These are phyloP conservation scores for Solanum chiquidenum DNA, from an alignment of 257 asterid species.

Conservation along the genomic window DNA sequence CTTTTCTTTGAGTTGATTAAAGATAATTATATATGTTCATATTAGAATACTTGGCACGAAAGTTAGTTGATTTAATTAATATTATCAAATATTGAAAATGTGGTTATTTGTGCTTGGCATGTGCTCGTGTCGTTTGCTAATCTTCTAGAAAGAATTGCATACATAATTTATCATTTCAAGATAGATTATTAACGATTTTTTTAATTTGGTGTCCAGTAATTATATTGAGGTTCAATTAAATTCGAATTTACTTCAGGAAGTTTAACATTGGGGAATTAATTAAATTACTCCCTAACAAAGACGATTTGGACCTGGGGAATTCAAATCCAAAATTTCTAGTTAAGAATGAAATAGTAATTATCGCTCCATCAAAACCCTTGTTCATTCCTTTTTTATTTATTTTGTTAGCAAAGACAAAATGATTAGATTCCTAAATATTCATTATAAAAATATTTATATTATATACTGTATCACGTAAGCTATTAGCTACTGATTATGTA, in stretches of 20 bases:
- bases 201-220: not conserved
- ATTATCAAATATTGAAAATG: not conserved
- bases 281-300: too few relatives aligned
- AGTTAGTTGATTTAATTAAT: not conserved
- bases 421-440: not conserved
- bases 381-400: too few relatives aligned
- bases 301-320: rapidly evolving
- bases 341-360: too few relatives aligned
- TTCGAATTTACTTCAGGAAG: too few relatives aligned
- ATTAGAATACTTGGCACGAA: not conserved
- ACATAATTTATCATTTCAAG: not conserved
- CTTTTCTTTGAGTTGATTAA: not conserved
- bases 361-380: too few relatives aligned
- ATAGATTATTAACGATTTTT: not conserved
- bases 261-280: too few relatives aligned
- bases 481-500: not conserved
- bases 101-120: not conserved
- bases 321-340: rapidly evolving
- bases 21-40: not conserved
- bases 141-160: not conserved
- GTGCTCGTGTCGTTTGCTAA: not conserved
- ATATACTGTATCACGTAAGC: not conserved
- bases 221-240: not conserved
- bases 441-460: not conserved
- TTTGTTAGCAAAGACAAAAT: not conserved